Conservation (phyloP, 176 grass and related monocot species). For the Areca catechu region DNA sequence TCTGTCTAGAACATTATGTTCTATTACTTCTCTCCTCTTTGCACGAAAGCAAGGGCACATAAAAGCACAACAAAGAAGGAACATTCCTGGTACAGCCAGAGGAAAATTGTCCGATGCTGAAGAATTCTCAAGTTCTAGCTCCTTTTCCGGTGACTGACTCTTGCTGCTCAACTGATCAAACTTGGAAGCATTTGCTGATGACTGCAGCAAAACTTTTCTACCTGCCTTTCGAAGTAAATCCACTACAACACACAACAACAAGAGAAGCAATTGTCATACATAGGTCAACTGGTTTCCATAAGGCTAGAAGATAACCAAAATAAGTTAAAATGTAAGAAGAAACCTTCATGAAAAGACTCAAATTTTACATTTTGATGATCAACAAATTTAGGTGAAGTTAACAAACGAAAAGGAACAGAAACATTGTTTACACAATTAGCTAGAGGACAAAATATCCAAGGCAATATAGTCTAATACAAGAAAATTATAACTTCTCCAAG, state of each 20-base stretch:
- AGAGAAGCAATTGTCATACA: too few relatives aligned
- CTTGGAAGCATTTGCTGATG: conserved; percentile 25
- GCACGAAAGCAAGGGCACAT: conserved; percentile 86
- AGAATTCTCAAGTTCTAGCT: conserved; percentile 31
- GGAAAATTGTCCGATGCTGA: conserved; percentile 45
- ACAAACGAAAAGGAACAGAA: too few relatives aligned
- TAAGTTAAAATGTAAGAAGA: too few relatives aligned
- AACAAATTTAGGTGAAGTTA: too few relatives aligned
- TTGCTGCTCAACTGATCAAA: conserved; percentile 35
- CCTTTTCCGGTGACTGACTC: conserved; percentile 20
- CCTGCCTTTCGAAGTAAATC: conserved; percentile 28
- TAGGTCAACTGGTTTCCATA: too few relatives aligned
- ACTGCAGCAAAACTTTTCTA: conserved; percentile 57
- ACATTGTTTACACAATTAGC: too few relatives aligned
- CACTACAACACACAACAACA: conserved; percentile 7
- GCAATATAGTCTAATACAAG: too few relatives aligned
- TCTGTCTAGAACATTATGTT: conserved; percentile 32
- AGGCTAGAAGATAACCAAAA: too few relatives aligned
- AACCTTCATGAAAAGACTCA: too few relatives aligned
- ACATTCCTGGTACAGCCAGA: conserved; percentile 68
- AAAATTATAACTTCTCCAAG: too few relatives aligned
- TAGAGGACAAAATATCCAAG: too few relatives aligned
- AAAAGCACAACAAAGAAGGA: conserved; percentile 75
- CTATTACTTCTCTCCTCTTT: conserved; percentile 45
- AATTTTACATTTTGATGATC: too few relatives aligned